A percentile compares a stretch with the other conserved stretches of the same genome.
phyloP scores from a whole-genome alignment of 2,329 filamentous ascomycete genomes.

The Pseudogymnoascus sp. region DNA sequence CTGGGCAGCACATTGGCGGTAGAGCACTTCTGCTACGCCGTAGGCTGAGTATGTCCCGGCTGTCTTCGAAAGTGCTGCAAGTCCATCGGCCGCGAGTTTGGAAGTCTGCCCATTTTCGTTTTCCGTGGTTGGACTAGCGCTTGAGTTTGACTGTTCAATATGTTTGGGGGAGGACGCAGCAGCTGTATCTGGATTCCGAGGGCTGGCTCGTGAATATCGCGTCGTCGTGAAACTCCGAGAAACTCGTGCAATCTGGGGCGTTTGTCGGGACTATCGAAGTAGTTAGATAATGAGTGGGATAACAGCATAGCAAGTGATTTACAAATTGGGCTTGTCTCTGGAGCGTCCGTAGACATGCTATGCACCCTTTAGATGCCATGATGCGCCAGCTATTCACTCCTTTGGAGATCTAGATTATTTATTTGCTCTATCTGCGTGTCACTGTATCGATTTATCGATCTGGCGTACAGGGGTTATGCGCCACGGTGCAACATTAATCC shows the following conservation, averaged over 20 bases:
- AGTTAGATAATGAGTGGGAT: conserved; percentile 9
- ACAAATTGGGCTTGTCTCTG: conserved; percentile 16
- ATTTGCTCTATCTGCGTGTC: neutral
- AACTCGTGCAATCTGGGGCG: conserved; percentile 2
- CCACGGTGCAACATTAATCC: conserved; percentile 1
- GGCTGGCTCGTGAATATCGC: conserved; percentile 20
- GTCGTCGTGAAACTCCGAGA: conserved; percentile 20
- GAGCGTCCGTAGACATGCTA: conserved; percentile 23
- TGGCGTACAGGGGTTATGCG: neutral
- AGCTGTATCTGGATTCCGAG: conserved; percentile 15
- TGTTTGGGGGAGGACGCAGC: conserved; percentile 17
- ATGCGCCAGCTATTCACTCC: neutral
- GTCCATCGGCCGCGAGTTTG: conserved; percentile 15
- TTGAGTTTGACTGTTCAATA: conserved; percentile 11
- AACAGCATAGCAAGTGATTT: neutral
- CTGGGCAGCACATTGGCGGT: conserved; percentile 62
- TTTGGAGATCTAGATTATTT: neutral
- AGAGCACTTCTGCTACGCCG: conserved; percentile 68
- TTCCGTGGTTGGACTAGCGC: neutral
- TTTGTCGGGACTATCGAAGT: conserved; percentile 9
- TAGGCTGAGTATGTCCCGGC: conserved; percentile 68
- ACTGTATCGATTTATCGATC: neutral
- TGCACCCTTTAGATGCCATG: conserved; percentile 16
- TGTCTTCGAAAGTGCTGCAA: conserved; percentile 20
- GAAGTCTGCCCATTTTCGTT: conserved; percentile 14